phyloP scores from a whole-genome alignment of 1,139 yeast genomes.

The Geotrichum restrictum region DNA sequence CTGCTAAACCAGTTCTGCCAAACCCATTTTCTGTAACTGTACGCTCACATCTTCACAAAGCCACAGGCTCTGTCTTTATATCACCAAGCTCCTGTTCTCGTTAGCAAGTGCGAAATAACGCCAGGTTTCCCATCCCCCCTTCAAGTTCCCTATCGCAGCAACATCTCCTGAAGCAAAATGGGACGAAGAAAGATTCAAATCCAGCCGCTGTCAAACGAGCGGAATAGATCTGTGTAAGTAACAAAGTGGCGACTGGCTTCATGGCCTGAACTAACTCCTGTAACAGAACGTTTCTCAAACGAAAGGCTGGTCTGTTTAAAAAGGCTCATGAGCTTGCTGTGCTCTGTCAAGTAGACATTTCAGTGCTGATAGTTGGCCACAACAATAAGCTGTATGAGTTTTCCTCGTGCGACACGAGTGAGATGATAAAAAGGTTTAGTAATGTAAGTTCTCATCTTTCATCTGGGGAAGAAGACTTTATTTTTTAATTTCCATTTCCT shows the following conservation, averaged over 20 bases:
- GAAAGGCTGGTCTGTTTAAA: constrained; percentile 92
- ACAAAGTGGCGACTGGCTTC: neutral
- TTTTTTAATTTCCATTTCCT: neutral
- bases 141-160: neutral
- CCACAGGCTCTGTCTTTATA: too few relatives aligned
- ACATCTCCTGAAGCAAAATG: constrained; percentile 46
- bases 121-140: neutral
- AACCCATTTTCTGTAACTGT: neutral
- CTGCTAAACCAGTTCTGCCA: neutral
- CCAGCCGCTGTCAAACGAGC: constrained; percentile 83
- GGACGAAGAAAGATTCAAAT: constrained; percentile 96
- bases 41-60: too few relatives aligned
- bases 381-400: constrained; percentile 80
- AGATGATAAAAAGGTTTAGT: constrained; percentile 55
- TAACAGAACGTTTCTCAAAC: constrained; percentile 70
- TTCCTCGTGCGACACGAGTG: constrained; percentile 64
- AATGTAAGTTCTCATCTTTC: constrained; percentile 30
- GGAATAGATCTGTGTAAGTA: constrained; percentile 57
- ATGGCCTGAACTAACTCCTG: constrained; percentile 11
- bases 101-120: too few relatives aligned
- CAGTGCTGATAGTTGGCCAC: constrained; percentile 84
- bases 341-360: constrained; percentile 86
- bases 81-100: too few relatives aligned
- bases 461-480: neutral
- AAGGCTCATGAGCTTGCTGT: constrained; percentile 94